These are phyloP conservation scores for Leccinum subspadiceum DNA, from an alignment of 1,284 basidiomycete species.

Conservation along the genomic window DNA sequence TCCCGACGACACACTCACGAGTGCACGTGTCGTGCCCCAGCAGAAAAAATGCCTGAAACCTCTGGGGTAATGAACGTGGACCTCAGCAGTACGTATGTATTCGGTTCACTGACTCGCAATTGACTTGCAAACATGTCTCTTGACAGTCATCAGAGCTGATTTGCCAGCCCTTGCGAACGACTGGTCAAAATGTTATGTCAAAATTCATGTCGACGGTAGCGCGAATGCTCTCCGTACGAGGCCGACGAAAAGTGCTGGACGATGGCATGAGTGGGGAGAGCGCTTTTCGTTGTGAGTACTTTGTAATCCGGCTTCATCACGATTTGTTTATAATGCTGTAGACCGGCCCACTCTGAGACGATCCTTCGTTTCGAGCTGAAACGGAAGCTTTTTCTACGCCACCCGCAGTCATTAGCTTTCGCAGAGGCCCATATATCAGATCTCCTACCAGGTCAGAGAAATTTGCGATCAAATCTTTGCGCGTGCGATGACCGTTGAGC, in stretches of 20 bases:
- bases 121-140: background rate
- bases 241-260: conserved; percentile 17
- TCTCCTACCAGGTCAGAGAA: conserved; percentile 11
- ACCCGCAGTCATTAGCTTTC: conserved; percentile 13
- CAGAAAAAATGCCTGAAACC: background rate
- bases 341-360: conserved; percentile 15
- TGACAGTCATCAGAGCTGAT: conserved; percentile 26
- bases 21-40: background rate
- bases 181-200: conserved; percentile 29
- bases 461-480: background rate
- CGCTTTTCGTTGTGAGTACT: conserved; percentile 22
- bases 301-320: background rate
- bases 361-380: conserved; percentile 28
- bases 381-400: conserved; percentile 17
- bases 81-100: conserved; percentile 18
- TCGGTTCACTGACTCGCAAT: background rate
- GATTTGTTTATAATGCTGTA: background rate
- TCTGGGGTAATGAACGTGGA: conserved; percentile 15
- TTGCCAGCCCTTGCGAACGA: conserved; percentile 16
- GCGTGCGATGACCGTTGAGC: background rate
- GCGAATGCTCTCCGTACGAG: conserved; percentile 11
- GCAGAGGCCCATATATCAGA: conserved; percentile 19
- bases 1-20: background rate
- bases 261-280: conserved; percentile 21
- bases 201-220: conserved; percentile 22